Evolutionary conservation across 495 filamentous ascomycete genomes (phyloP).

Genomic region (Pyronema domesticum): DNA sequence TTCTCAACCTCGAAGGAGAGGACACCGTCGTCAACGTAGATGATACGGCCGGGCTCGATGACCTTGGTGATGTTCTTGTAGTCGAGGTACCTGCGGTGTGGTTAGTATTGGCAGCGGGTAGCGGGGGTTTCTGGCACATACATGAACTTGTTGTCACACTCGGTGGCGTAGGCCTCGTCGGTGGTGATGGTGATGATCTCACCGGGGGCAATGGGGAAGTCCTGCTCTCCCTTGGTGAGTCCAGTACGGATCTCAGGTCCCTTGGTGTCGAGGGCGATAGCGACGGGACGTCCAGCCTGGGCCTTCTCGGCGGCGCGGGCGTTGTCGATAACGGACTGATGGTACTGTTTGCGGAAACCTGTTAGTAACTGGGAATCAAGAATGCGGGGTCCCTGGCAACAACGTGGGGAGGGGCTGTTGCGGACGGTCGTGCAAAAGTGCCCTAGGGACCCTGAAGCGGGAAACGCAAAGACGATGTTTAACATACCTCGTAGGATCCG

Average conservation of each 20-base stretch:
- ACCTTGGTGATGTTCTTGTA: slow-evolving; percentile 99
- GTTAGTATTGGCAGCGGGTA: slow-evolving; percentile 3
- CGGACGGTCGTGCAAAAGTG: no score
- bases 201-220: slow-evolving; percentile 72
- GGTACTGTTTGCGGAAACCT: slow-evolving; percentile 34
- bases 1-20: slow-evolving; percentile 86
- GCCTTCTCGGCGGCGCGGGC: slow-evolving; percentile 62
- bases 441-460: no score
- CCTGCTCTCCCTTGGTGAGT: slow-evolving; percentile 66
- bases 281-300: slow-evolving; percentile 66
- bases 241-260: slow-evolving; percentile 96
- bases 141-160: slow-evolving; percentile 81
- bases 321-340: slow-evolving; percentile 93
- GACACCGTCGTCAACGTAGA: slow-evolving; percentile 97
- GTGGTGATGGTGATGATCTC: slow-evolving; percentile 85
- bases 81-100: slow-evolving; percentile 64
- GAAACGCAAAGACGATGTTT: no score
- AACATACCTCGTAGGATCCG: slow-evolving; percentile 64
- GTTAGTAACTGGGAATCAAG: not conserved
- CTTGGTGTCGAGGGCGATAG: slow-evolving; percentile 97
- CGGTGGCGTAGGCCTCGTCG: slow-evolving; percentile 79
- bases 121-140: slow-evolving; percentile 32
- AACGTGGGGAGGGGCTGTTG: not conserved
- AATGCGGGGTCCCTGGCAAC: slow-evolving; percentile 10
- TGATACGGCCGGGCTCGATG: slow-evolving; percentile 76